phyloP scores from a whole-genome alignment of 1,284 basidiomycete species.

The Sporisorium scitamineum region DNA sequence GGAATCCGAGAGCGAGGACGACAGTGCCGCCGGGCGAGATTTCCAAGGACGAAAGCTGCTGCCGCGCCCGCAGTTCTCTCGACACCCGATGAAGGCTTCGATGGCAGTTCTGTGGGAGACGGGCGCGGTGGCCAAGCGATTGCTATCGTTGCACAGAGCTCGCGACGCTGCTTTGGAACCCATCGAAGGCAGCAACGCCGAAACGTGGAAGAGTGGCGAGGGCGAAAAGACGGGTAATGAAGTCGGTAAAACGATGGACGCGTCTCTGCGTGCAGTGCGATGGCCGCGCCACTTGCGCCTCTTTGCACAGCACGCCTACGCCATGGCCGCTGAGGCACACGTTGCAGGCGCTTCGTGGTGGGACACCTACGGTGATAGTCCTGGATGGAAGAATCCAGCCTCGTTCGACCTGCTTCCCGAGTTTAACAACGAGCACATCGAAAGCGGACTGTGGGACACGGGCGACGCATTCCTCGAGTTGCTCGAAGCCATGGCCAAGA shows the following conservation, averaged over 20 bases:
- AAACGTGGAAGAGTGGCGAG: conserved; percentile 21
- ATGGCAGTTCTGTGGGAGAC: conserved; percentile 52
- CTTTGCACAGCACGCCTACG: conserved; percentile 56
- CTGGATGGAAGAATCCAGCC: conserved; percentile 44
- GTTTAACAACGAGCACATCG: conserved; percentile 38
- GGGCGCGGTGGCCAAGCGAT: conserved; percentile 32
- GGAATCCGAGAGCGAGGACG: conserved; percentile 49
- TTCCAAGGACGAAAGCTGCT: conserved; percentile 42
- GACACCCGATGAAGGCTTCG: conserved; percentile 51
- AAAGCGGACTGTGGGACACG: conserved; percentile 50
- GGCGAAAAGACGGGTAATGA: conserved; percentile 54
- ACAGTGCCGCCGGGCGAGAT: conserved; percentile 31
- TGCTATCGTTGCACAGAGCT: conserved; percentile 37
- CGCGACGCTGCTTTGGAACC: conserved; percentile 45
- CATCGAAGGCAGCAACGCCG: conserved; percentile 21
- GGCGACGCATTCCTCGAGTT: conserved; percentile 51
- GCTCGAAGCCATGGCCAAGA: conserved; percentile 52
- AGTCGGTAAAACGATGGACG: conserved; percentile 51
- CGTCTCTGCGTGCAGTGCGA: conserved; percentile 49
- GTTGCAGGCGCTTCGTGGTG: conserved; percentile 43
- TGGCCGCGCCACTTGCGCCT: conserved; percentile 56
- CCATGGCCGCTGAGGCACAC: conserved; percentile 56
- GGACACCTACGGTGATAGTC: conserved; percentile 33
- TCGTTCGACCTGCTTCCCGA: conserved; percentile 40
- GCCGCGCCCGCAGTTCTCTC: conserved; percentile 45